These are phyloP conservation scores for Paecilomyces dactylethromorphus DNA, from an alignment of 2,329 filamentous ascomycete species.

Conservation along the genomic window DNA sequence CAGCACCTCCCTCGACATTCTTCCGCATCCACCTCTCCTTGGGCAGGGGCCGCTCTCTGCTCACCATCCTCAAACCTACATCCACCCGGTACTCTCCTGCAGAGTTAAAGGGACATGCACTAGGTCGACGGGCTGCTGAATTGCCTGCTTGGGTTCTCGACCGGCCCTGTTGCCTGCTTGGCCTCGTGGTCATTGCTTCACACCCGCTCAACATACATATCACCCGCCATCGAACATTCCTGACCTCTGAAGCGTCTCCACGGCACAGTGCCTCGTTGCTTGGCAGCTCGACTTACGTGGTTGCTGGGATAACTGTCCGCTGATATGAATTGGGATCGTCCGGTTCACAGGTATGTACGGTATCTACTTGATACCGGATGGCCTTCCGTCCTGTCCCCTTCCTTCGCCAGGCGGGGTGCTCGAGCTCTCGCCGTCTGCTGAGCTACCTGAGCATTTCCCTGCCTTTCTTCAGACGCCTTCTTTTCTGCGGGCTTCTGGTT, in stretches of 20 bases:
- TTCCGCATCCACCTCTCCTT: slow-evolving; percentile 8
- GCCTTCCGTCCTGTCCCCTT: not conserved
- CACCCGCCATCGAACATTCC: slow-evolving; percentile 22
- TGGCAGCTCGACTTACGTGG: slow-evolving; percentile 31
- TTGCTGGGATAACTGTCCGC: slow-evolving; percentile 29
- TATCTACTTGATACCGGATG: not conserved
- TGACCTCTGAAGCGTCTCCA: slow-evolving; percentile 15
- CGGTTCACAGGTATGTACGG: slow-evolving; percentile 37
- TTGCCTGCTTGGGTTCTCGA: not conserved
- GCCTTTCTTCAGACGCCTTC: slow-evolving; percentile 1
- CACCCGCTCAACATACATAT: slow-evolving; percentile 15
- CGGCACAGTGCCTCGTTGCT: slow-evolving; percentile 22
- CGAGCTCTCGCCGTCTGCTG: not conserved
- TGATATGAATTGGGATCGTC: slow-evolving; percentile 43
- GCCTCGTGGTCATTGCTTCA: slow-evolving; percentile 18
- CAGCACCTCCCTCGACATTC: slow-evolving; percentile 13
- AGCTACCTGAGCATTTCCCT: not conserved
- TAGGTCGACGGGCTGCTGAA: slow-evolving; percentile 2
- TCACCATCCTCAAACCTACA: not conserved
- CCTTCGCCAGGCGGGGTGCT: not conserved
- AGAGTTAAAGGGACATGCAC: slow-evolving; percentile 2
- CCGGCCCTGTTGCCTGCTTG: slow-evolving; percentile 11
- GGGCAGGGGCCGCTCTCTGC: not conserved
- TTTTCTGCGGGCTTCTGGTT: not conserved
- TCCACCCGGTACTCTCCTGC: slow-evolving; percentile 1